Percentiles rank a stretch among this genome's conserved stretches.
Conservation (phyloP, 2,329 filamentous ascomycete genomes). For the Venturia aucupariae region DNA sequence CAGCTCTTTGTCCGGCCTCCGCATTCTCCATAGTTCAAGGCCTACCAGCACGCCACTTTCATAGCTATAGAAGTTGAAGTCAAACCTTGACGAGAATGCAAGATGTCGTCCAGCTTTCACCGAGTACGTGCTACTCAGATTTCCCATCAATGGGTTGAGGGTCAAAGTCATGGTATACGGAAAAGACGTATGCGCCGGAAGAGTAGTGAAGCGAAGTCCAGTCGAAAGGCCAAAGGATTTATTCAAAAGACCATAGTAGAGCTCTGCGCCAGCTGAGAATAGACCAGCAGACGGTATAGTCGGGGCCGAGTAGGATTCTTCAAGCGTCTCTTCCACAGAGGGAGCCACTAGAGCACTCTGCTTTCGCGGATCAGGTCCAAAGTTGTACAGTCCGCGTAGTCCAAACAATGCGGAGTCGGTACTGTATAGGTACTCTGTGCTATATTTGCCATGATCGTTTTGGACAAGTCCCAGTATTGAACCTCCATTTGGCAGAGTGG, state of each 20-base stretch:
- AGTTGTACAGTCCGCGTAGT: slow-evolving; percentile 86
- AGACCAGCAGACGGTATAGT: slow-evolving; percentile 41
- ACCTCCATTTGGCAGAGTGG: slow-evolving; percentile 62
- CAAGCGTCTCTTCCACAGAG: neutral
- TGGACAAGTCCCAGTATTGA: slow-evolving; percentile 65
- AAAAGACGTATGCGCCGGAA: slow-evolving; percentile 71
- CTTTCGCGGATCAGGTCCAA: slow-evolving; percentile 59
- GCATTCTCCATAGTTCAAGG: slow-evolving; percentile 80
- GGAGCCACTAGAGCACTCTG: slow-evolving; percentile 21
- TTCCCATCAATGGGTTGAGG: slow-evolving; percentile 89
- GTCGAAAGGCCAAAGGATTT: slow-evolving; percentile 88
- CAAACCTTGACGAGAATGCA: slow-evolving; percentile 80
- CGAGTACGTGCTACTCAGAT: slow-evolving; percentile 82
- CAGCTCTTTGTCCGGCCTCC: slow-evolving; percentile 18
- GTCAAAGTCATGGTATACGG: slow-evolving; percentile 91
- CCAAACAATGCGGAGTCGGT: slow-evolving; percentile 87
- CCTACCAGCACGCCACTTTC: slow-evolving; percentile 90
- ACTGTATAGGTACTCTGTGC: slow-evolving; percentile 80
- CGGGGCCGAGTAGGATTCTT: slow-evolving; percentile 19
- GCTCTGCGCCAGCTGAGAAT: slow-evolving; percentile 82
- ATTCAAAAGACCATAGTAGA: slow-evolving; percentile 92
- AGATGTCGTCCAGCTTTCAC: slow-evolving; percentile 77
- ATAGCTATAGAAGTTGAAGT: slow-evolving; percentile 98
- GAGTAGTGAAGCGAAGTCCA: slow-evolving; percentile 79
- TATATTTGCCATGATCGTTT: slow-evolving; percentile 80